These are phyloP conservation scores for Blastocystis sp. DNA, from an alignment of 352 stramenopile species.

Conservation along the genomic window DNA sequence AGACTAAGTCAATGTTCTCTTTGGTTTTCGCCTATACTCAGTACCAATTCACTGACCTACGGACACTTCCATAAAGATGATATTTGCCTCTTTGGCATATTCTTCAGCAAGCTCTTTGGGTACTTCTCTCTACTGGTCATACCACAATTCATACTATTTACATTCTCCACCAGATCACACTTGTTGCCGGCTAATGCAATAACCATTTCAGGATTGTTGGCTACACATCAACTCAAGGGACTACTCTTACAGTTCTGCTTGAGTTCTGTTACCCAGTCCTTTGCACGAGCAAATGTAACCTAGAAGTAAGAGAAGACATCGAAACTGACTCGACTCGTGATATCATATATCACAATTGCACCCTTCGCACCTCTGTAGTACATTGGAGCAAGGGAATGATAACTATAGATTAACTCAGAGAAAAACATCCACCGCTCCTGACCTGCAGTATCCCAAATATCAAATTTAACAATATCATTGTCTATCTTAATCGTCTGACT, in stretches of 20 bases:
- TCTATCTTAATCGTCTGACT: slow-evolving; percentile 89
- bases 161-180: slow-evolving; percentile 83
- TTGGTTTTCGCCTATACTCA: slow-evolving; percentile 85
- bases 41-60: slow-evolving; percentile 73
- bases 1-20: slow-evolving; percentile 85
- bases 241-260: slow-evolving; percentile 80
- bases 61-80: slow-evolving; percentile 70
- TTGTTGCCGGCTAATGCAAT: slow-evolving; percentile 90
- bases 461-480: slow-evolving; percentile 86
- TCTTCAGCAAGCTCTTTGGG: slow-evolving; percentile 78
- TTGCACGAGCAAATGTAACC: slow-evolving; percentile 86
- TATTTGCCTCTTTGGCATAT: slow-evolving; percentile 87
- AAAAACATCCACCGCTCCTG: slow-evolving; percentile 77
- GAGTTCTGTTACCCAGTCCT: slow-evolving; percentile 90
- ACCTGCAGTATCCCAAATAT: slow-evolving; percentile 94
- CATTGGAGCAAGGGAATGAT: slow-evolving; percentile 93
- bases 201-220: slow-evolving; percentile 80
- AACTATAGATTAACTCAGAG: slow-evolving; percentile 31
- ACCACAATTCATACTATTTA: neutral
- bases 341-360: slow-evolving; percentile 96
- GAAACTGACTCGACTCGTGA: slow-evolving; percentile 77
- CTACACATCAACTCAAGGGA: neutral
- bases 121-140: slow-evolving; percentile 75
- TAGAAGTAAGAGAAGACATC: slow-evolving; percentile 64
- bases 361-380: slow-evolving; percentile 94